Percentiles rank a stretch among this genome's conserved stretches.
phyloP scores from a whole-genome alignment of 2,329 filamentous ascomycete genomes.

The Nannizziopsis arthrosporioides region DNA sequence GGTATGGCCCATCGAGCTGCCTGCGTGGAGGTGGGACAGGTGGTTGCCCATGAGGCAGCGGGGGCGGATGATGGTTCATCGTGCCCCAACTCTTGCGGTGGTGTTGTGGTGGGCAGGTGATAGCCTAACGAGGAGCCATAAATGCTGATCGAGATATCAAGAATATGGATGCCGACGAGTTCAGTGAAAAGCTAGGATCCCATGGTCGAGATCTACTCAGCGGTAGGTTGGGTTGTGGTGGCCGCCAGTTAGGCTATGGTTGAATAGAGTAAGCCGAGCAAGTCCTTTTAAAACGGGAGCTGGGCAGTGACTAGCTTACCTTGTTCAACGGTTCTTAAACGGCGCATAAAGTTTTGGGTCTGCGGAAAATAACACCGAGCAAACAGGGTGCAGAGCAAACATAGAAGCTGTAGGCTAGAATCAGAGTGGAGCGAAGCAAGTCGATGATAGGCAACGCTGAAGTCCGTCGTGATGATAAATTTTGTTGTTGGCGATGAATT shows the following conservation, averaged over 20 bases:
- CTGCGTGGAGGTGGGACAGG: slow-evolving; percentile 40
- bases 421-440: not conserved
- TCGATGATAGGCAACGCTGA: not conserved
- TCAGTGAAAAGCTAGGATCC: not conserved
- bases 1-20: slow-evolving; percentile 37
- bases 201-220: not conserved
- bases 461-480: not conserved
- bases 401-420: not conserved
- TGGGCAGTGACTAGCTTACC: not conserved
- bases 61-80: slow-evolving; percentile 37
- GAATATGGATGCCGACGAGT: not conserved
- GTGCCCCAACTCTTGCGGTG: slow-evolving; percentile 22
- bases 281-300: not conserved
- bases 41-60: slow-evolving; percentile 39
- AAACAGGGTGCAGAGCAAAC: not conserved
- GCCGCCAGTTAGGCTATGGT: not conserved
- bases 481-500: slow-evolving; percentile 7
- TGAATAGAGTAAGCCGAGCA: slow-evolving; percentile 4
- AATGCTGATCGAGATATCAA: not conserved
- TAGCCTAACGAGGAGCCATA: slow-evolving; percentile 7
- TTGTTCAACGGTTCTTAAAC: not conserved
- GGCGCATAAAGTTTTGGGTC: not conserved
- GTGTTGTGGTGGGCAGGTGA: not conserved
- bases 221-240: slow-evolving; percentile 3
- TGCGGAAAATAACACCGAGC: not conserved